Conservation (phyloP, 768 basidiomycete genomes). For the Pleurotus eryngii region DNA sequence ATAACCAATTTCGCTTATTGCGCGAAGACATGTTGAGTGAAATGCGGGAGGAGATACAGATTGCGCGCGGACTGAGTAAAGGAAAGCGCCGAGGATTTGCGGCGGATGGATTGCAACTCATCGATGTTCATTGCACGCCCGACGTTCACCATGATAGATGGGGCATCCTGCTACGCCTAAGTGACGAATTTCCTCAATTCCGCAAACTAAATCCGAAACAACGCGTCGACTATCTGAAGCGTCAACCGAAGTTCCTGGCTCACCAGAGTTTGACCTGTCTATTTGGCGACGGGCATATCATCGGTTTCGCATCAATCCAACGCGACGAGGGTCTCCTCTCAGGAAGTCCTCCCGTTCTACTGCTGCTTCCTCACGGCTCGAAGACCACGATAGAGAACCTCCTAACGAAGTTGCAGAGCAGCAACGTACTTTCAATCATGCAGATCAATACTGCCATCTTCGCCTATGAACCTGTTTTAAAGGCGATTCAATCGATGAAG, state of each 20-base stretch:
- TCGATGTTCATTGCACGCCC: slow-evolving; percentile 31
- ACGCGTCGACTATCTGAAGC: slow-evolving; percentile 34
- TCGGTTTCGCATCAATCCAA: slow-evolving; percentile 50
- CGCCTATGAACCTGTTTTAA: slow-evolving; percentile 61
- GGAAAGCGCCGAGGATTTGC: slow-evolving; percentile 34
- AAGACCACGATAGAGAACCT: slow-evolving; percentile 36
- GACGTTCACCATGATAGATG: slow-evolving; percentile 30
- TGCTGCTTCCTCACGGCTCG: slow-evolving; percentile 50
- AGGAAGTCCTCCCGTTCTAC: slow-evolving; percentile 43
- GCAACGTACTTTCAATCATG: slow-evolving; percentile 38
- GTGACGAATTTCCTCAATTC: slow-evolving; percentile 33
- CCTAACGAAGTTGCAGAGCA: slow-evolving; percentile 29
- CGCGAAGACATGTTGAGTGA: slow-evolving; percentile 63
- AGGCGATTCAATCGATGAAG: slow-evolving; percentile 44
- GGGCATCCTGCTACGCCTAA: slow-evolving; percentile 37
- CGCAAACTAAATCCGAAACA: slow-evolving; percentile 20
- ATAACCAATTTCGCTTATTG: slow-evolving; percentile 64
- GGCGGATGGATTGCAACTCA: slow-evolving; percentile 34
- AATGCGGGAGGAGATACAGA: slow-evolving; percentile 52
- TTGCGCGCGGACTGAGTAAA: slow-evolving; percentile 35
- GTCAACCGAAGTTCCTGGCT: slow-evolving; percentile 40
- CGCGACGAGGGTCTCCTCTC: slow-evolving; percentile 53
- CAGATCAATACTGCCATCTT: slow-evolving; percentile 63
- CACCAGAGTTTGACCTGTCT: slow-evolving; percentile 57
- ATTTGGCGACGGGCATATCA: slow-evolving; percentile 40